Evolutionary conservation across 2,329 filamentous ascomycete species (phyloP), one percentile per base, ranked within the genome.

Genomic region (Diaporthe sp.): DNA sequence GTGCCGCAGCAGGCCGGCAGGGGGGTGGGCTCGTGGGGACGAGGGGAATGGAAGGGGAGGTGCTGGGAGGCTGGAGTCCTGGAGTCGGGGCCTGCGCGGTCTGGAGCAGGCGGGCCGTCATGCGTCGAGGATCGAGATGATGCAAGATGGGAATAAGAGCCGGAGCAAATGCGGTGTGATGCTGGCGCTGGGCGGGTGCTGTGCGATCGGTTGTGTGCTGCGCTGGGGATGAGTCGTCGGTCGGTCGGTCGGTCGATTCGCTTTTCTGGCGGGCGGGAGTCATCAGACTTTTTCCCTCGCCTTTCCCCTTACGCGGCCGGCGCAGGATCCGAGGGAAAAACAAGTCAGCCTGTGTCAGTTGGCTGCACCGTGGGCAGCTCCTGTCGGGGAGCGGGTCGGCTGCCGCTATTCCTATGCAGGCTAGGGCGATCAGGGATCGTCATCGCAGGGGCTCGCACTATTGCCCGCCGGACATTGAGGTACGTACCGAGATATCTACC

Each of bases 211-310:
- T 61, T 62, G 65, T 61, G 55, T 71, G 67, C 46, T 69, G 46
- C 57, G n/a, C 44, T 70, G 61, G 28, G 65, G 67, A 70, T 74
- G 72, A 74, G 65, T 65, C 73, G 65, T 53, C 46, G 31, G 31
- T 39, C 65, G 22, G 59, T 62, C 62, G 62, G 65, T 68, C 65
- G 65, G 65, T 73, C 71, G 71, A 67, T 73, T 67, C 59, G 53
- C 59, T 67, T 57, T 39, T 73, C 65, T 53, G 65, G 65, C 55
- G 53, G 55, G 61, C 72, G 49, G 55, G 49, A 74, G 67, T 75
- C 73, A 72, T 75, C 73, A 74, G 73, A 69, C 57, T 75, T 75
- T 75, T 74, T 62, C 31, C 19, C 44, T 67, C 62, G 31, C 55
- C 19, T 57, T 57, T 28, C 61, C 61, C 62, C 44, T 68, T 34